These are phyloP conservation scores for Serendipita sp. DNA, from an alignment of 768 basidiomycete species.

Conservation along the genomic window DNA sequence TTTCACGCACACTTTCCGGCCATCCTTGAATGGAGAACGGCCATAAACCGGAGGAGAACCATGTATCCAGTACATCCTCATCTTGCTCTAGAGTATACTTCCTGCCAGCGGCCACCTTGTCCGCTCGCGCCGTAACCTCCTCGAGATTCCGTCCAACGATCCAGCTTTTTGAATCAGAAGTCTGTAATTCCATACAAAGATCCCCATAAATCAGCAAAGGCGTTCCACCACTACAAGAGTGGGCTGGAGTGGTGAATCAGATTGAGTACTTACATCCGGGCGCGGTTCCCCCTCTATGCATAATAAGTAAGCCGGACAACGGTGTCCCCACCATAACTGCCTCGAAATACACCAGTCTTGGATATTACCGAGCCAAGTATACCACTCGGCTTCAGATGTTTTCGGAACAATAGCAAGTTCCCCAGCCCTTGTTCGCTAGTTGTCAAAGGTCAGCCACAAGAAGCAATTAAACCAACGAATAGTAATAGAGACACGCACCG, in stretches of 20 bases:
- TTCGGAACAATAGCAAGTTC: slow-evolving; percentile 75
- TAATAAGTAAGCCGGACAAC: slow-evolving; percentile 88
- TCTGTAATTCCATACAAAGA: slow-evolving; percentile 21
- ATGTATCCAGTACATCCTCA: slow-evolving; percentile 94
- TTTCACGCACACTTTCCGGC: slow-evolving; percentile 61
- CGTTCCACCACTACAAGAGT: background rate
- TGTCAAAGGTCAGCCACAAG: slow-evolving; percentile 7
- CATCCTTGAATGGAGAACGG: slow-evolving; percentile 96
- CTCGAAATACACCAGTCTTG: slow-evolving; percentile 99
- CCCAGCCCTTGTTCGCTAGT: slow-evolving; percentile 72
- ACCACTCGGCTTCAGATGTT: slow-evolving; percentile 86
- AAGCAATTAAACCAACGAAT: background rate
- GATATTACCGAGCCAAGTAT: slow-evolving; percentile 84
- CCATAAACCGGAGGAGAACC: slow-evolving; percentile 98
- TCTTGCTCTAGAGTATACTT: slow-evolving; percentile 77
- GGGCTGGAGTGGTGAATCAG: too few species aligned
- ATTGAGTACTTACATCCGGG: slow-evolving; percentile 37
- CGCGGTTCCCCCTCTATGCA: slow-evolving; percentile 54
- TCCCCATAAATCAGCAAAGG: background rate
- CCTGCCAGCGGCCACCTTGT: slow-evolving; percentile 46
- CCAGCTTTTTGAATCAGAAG: slow-evolving; percentile 66
- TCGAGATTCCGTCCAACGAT: slow-evolving; percentile 70
- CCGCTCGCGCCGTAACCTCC: slow-evolving; percentile 65
- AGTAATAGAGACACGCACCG: slow-evolving; percentile 28
- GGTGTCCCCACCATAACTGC: slow-evolving; percentile 98